Conservation (phyloP, 2,329 filamentous ascomycete species). For the Hirsutella minnesotensis region DNA sequence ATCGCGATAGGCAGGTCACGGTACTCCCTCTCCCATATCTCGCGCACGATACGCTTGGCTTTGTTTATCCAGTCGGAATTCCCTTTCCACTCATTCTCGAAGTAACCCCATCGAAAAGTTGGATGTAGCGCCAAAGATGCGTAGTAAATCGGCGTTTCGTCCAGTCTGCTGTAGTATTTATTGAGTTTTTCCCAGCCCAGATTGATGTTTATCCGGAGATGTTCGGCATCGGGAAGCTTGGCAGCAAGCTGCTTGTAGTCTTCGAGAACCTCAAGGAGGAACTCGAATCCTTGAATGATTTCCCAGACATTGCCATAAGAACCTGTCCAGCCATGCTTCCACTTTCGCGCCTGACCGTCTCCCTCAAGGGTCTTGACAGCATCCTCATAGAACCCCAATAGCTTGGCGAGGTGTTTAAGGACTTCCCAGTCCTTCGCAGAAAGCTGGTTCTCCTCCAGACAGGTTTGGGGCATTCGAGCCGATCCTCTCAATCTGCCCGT, state of each 20-base stretch:
- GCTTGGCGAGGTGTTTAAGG: constrained; percentile 3
- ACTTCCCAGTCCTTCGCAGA: constrained; percentile 5
- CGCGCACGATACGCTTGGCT: not conserved
- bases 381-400: constrained; percentile 6
- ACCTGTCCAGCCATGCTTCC: constrained; percentile 6
- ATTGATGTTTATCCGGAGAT: constrained; percentile 1
- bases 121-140: not conserved
- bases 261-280: not conserved
- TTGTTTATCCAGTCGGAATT: not conserved
- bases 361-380: constrained; percentile 7
- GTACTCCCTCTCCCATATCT: no score
- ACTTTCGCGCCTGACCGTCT: constrained; percentile 3
- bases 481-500: constrained; percentile 4
- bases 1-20: no score
- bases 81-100: not conserved
- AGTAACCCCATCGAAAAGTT: not conserved
- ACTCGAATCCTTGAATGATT: constrained; percentile 4
- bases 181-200: no score
- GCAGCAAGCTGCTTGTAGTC: not conserved
- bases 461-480: constrained; percentile 2
- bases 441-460: no score
- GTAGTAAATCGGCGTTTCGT: not conserved
- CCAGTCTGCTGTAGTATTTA: no score
- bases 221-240: not conserved
- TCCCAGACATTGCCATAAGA: no score